Conservation (phyloP, 768 basidiomycete genomes). For the Panellus pusillus region DNA sequence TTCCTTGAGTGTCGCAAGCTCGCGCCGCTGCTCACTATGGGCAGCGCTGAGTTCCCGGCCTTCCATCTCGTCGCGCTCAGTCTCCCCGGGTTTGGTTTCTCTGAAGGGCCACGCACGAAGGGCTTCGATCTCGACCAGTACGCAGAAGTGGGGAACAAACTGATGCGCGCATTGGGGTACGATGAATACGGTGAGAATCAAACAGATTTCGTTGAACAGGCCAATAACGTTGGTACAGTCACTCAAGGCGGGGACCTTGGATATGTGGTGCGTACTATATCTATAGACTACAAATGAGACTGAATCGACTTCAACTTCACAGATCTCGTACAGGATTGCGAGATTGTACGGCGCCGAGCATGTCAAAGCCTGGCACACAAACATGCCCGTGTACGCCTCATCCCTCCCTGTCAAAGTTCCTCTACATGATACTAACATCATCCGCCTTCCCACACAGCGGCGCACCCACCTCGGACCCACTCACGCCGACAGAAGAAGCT, state of each 20-base stretch:
- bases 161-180: conserved; percentile 46
- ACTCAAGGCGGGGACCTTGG: too few relatives aligned
- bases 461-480: too few relatives aligned
- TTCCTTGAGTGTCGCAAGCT: conserved; percentile 58
- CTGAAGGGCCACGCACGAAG: conserved; percentile 50
- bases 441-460: too few relatives aligned
- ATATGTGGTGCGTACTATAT: too few relatives aligned
- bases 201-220: too few relatives aligned
- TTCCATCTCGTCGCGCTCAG: conserved; percentile 66
- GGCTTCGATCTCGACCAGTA: conserved; percentile 50
- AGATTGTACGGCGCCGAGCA: too few relatives aligned
- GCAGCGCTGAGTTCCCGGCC: conserved; percentile 42
- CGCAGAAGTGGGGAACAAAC: conserved; percentile 33
- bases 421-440: too few relatives aligned
- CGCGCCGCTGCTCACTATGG: conserved; percentile 47
- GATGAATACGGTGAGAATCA: conserved; percentile 40
- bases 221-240: too few relatives aligned
- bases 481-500: too few relatives aligned
- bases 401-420: not conserved
- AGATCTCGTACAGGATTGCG: not conserved
- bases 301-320: not conserved
- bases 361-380: conserved; percentile 4
- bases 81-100: conserved; percentile 63
- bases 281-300: too few relatives aligned
- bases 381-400: not conserved